Evolutionary conservation across 306 rosid species (phyloP).

Genomic region (Glycine latifolia): DNA sequence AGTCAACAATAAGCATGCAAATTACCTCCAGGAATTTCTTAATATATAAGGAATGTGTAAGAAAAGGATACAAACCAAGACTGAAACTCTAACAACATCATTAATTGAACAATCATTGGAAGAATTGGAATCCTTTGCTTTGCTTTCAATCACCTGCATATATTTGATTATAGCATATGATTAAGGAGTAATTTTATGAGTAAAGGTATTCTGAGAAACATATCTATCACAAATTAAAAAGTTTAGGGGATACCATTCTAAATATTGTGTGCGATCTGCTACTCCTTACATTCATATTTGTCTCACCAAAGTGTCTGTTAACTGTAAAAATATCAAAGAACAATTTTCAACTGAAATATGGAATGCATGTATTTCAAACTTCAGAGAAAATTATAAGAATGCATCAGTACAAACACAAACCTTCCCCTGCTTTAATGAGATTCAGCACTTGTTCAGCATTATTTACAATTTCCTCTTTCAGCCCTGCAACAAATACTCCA

Average conservation of each 20-base stretch:
- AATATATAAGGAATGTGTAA: conserved; percentile 14
- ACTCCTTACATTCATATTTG: conserved; percentile 93
- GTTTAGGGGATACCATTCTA: conserved; percentile 75
- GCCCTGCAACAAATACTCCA: conserved; percentile 95
- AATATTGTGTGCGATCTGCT: conserved; percentile 98
- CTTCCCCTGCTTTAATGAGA: conserved; percentile 89
- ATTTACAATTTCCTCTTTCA: conserved; percentile 84
- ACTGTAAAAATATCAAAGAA: conserved; percentile 55
- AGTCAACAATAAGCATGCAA: conserved; percentile 41
- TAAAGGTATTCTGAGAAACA: not conserved
- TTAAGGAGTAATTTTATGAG: not conserved
- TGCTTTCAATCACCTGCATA: conserved; percentile 91
- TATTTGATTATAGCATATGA: conserved; percentile 15
- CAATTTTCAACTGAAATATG: conserved; percentile 33
- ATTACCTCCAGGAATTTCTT: conserved; percentile 16
- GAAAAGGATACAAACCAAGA: conserved; percentile 71
- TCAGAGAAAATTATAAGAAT: conserved; percentile 21
- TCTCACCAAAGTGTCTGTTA: conserved; percentile 96
- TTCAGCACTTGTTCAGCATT: conserved; percentile 82
- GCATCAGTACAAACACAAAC: conserved; percentile 49
- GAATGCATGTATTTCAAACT: conserved; percentile 26
- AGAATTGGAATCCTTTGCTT: conserved; percentile 68
- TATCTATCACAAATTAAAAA: not conserved
- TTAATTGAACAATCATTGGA: conserved; percentile 52
- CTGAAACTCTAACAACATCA: conserved; percentile 90